Evolutionary conservation across 768 basidiomycete genomes (phyloP), one percentile per base, ranked within the genome.

Genomic region (Leccinum obscurum): DNA sequence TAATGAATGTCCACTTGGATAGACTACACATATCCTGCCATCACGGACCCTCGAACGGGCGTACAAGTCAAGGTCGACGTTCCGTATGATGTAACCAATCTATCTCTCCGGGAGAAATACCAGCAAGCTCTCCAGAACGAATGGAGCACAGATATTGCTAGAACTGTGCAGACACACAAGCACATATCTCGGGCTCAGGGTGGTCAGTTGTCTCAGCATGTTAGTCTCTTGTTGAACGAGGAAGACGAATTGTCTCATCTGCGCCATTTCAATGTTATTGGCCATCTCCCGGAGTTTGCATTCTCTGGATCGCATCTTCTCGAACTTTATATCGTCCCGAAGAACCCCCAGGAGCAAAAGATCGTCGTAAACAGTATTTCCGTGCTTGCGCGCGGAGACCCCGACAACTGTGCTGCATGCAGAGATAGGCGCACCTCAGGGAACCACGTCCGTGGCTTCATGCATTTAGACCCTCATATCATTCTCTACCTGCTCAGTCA

Each of bases 1-100:
- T 30, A 6, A 56, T 32, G 8, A 52, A 54, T 4, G 2, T 20
- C 11, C 3, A 6, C 34, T 52, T 14, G 22, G 11, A 58, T 34
- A 67, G 66, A 68, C 44, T 67, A 67, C 46, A 65, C 66, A 11
- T 67, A 67, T 30, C 66, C 66, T 28, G 24, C 57, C 8, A 65
- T 67, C 26, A 62, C 10, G 8, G 66, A 65, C 22, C 44, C 54
- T 20, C n/a, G 3, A 6, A 57, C 57, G 2, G 52, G 52, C 11
- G 13, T 6, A 8, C 46, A 54, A 62, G 30, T 30, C 30, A 30
- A 30, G 39, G 66, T 68, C n/a, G 55, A 62, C 13, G 55, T 37
- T 7, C 63, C 66, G 1, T 65, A 65, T 2, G 54, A 68, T 2
- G 34, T 30, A 8, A 52, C 9, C 1, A 8, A 66, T 8, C 2